These are phyloP conservation scores for Cymbidium sinense DNA, from an alignment of 106 monocot genomes.

Conservation along the genomic window DNA sequence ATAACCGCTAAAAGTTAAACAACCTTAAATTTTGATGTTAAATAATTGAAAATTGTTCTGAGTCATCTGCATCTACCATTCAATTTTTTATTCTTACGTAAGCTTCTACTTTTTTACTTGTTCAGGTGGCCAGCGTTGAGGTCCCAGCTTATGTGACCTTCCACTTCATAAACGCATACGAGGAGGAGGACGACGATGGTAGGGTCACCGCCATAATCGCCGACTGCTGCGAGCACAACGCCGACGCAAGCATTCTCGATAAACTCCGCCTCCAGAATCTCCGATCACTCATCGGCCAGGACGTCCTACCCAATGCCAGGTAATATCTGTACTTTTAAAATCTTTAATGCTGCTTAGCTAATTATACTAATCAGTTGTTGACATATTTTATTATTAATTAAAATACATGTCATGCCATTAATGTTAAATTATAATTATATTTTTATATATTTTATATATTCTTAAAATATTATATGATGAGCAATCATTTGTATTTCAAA, in stretches of 20 bases:
- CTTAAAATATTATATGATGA: too few relatives aligned
- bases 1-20: too few relatives aligned
- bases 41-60: too few relatives aligned
- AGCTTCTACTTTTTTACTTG: neutral
- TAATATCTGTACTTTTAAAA: constrained; percentile 9
- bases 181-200: constrained; percentile 69
- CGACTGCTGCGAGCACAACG: constrained; percentile 94
- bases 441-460: too few relatives aligned
- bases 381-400: too few relatives aligned
- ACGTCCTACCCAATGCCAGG: constrained; percentile 87
- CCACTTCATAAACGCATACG: constrained; percentile 99
- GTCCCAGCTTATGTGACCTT: constrained; percentile 85
- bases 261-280: constrained; percentile 71
- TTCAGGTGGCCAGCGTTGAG: constrained; percentile 83
- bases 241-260: constrained; percentile 68
- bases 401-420: too few relatives aligned
- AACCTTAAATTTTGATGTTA: too few relatives aligned
- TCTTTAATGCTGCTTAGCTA: neutral
- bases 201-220: constrained; percentile 62
- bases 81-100: too few relatives aligned
- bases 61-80: too few relatives aligned
- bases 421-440: too few relatives aligned
- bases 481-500: too few relatives aligned
- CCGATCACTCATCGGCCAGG: constrained; percentile 37
- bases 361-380: too few relatives aligned